phyloP scores from a whole-genome alignment of 2,329 filamentous ascomycete genomes.

The Ophiostoma tasmaniense region DNA sequence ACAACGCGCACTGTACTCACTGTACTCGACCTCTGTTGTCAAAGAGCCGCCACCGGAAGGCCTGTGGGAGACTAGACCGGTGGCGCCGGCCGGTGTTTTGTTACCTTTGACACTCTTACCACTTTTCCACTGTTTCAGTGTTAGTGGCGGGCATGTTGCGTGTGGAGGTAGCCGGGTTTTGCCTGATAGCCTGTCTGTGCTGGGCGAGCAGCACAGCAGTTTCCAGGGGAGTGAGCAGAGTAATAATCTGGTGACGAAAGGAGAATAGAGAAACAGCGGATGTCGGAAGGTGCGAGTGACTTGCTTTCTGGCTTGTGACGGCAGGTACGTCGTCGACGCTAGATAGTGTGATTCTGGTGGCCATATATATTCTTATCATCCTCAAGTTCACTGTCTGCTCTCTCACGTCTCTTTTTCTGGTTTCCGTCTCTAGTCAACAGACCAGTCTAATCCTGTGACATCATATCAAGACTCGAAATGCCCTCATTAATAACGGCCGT shows the following conservation, averaged over 20 bases:
- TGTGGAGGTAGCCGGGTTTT: background rate
- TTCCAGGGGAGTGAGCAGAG: background rate
- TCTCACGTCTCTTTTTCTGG: background rate
- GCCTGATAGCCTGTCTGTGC: background rate
- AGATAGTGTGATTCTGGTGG: background rate
- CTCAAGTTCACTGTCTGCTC: background rate
- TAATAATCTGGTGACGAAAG: background rate
- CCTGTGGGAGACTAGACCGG: background rate
- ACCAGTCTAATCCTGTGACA: background rate
- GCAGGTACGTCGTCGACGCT: background rate
- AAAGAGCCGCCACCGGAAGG: background rate
- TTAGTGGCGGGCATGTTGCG: slow-evolving; percentile 7
- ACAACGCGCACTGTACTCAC: background rate
- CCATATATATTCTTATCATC: slow-evolving; percentile 5
- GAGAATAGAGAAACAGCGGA: background rate
- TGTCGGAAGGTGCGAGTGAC: background rate
- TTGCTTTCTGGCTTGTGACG: background rate
- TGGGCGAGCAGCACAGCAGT: background rate
- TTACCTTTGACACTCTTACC: background rate
- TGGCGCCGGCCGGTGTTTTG: background rate
- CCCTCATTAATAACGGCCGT: slow-evolving; percentile 25
- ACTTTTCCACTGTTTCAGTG: background rate
- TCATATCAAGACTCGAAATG: slow-evolving; percentile 16
- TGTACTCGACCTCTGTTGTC: too few relatives aligned
- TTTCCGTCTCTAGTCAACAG: background rate